phyloP scores from a whole-genome alignment of 148 eudicot species.

The Rhododendron ovatum region DNA sequence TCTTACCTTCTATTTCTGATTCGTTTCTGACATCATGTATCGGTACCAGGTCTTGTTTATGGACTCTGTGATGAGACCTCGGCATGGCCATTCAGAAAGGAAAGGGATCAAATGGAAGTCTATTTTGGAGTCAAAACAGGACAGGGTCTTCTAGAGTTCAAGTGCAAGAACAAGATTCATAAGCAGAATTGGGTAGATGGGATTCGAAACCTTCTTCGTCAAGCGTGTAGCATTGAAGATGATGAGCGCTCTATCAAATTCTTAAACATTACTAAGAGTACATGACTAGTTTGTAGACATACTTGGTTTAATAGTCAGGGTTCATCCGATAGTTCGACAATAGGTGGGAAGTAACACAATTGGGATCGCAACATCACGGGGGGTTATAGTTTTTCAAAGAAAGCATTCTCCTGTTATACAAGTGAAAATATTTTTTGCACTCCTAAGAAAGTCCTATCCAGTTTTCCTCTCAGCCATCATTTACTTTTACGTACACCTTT shows the following conservation, averaged over 20 bases:
- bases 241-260: constrained; percentile 37
- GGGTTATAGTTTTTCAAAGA: not conserved
- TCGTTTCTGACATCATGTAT: not conserved
- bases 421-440: not conserved
- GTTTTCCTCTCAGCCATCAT: not conserved
- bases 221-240: constrained; percentile 32
- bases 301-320: not conserved
- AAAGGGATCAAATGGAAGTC: constrained; percentile 50
- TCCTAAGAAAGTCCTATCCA: not conserved
- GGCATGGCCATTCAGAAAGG: constrained; percentile 52
- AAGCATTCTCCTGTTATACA: not conserved
- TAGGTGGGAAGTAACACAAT: not conserved
- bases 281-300: not conserved
- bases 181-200: constrained; percentile 83
- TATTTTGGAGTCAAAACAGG: constrained; percentile 78
- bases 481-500: not conserved
- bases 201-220: constrained; percentile 50
- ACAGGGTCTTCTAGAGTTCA: constrained; percentile 80
- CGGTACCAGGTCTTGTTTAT: constrained; percentile 57
- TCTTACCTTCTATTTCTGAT: not conserved
- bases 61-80: constrained; percentile 62
- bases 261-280: constrained; percentile 19
- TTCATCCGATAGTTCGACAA: not conserved
- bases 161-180: constrained; percentile 71
- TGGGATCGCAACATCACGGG: not conserved